Conservation (phyloP, 306 rosid genomes). For the Quercus rubra region DNA sequence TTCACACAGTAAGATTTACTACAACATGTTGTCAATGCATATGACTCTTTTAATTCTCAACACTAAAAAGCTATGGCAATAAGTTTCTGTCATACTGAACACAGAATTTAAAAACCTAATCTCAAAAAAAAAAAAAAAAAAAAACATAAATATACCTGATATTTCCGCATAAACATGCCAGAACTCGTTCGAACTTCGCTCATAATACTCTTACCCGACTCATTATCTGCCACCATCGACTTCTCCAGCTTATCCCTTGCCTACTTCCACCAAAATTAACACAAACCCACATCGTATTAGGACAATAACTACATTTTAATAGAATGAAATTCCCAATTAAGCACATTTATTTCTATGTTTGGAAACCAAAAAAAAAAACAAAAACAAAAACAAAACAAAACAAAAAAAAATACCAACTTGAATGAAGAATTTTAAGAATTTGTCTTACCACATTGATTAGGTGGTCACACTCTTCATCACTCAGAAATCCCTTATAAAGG, state of each 20-base stretch:
- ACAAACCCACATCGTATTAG: conserved; percentile 1
- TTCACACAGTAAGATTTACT: neutral
- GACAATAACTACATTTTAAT: neutral
- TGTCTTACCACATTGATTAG: conserved; percentile 54
- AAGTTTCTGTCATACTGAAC: neutral
- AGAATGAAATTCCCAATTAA: neutral
- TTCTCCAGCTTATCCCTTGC: conserved; percentile 75
- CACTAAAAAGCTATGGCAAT: neutral
- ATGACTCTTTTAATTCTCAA: neutral
- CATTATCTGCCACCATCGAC: conserved; percentile 93
- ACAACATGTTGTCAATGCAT: neutral
- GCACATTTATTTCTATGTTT: neutral
- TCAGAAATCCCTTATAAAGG: conserved; percentile 58
- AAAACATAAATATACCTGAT: conserved; percentile 50
- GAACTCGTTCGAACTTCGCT: conserved; percentile 94
- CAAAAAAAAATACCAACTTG: conserved; percentile 1
- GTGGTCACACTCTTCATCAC: conserved; percentile 86
- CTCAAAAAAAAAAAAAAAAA: neutral
- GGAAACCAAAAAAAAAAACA: neutral
- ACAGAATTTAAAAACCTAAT: neutral
- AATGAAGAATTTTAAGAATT: neutral
- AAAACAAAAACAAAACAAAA: too few species aligned
- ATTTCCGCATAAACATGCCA: conserved; percentile 78
- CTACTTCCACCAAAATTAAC: conserved; percentile 40
- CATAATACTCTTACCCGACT: conserved; percentile 68